Percentiles rank a stretch among this genome's conserved stretches.
These are phyloP conservation scores for Suhomyces guaymorum DNA, from an alignment of 1,139 yeast genomes.

Conservation along the genomic window DNA sequence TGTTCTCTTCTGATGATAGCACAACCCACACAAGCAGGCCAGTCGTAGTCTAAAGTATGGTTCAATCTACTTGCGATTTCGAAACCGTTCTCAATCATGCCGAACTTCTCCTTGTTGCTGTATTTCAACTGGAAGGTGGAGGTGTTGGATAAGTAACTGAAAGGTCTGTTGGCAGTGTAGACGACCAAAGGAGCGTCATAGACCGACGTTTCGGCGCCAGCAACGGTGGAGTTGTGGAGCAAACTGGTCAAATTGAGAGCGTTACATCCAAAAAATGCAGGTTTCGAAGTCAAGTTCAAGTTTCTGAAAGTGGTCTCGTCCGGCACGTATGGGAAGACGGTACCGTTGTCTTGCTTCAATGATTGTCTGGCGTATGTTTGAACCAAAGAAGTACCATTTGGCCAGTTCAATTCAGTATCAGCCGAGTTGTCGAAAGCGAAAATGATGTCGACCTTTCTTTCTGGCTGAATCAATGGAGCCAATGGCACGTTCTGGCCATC, in stretches of 20 bases:
- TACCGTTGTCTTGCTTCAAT: constrained; percentile 24
- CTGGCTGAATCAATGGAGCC: constrained; percentile 29
- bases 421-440: constrained; percentile 36
- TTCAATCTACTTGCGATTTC: constrained; percentile 28
- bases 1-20: constrained; percentile 47
- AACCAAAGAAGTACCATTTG: constrained; percentile 36
- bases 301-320: constrained; percentile 32
- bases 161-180: constrained; percentile 45
- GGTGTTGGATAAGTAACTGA: constrained; percentile 37
- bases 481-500: constrained; percentile 34
- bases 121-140: constrained; percentile 38
- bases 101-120: constrained; percentile 35
- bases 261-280: constrained; percentile 48
- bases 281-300: constrained; percentile 41
- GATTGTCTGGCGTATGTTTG: constrained; percentile 37
- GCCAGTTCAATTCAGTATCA: constrained; percentile 31
- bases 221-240: constrained; percentile 16
- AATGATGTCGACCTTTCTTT: constrained; percentile 29
- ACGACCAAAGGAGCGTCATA: constrained; percentile 41
- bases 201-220: constrained; percentile 2
- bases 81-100: constrained; percentile 42
- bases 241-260: constrained; percentile 40
- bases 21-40: constrained; percentile 46
- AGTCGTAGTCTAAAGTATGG: constrained; percentile 37
- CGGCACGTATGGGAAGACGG: constrained; percentile 42